Evolutionary conservation across 495 filamentous ascomycete species (phyloP).

Genomic region (Glonium stellatum): DNA sequence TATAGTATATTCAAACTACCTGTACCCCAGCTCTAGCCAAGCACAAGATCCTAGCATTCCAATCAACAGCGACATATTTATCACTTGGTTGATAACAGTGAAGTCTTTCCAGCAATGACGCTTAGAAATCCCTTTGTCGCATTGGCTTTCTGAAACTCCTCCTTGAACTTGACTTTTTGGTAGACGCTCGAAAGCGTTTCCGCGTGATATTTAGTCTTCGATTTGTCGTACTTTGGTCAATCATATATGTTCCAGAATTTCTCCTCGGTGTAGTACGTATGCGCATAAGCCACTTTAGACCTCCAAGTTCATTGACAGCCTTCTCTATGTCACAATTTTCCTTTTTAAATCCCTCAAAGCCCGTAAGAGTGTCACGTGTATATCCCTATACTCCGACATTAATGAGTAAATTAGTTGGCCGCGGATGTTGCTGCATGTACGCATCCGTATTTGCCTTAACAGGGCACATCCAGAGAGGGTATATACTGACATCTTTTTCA

Average conservation of each 20-base stretch:
- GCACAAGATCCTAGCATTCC: neutral
- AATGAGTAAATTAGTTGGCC: constrained; percentile 34
- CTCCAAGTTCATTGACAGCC: constrained; percentile 57
- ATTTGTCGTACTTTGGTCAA: constrained; percentile 40
- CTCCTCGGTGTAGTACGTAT: constrained; percentile 47
- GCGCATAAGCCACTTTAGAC: constrained; percentile 58
- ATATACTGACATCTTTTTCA: constrained; percentile 41
- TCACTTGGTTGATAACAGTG: neutral
- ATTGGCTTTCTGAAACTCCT: neutral
- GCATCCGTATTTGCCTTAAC: constrained; percentile 29
- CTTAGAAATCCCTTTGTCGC: constrained; percentile 7
- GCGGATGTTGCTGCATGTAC: constrained; percentile 9
- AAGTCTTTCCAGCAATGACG: constrained; percentile 1
- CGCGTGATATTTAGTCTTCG: constrained; percentile 48
- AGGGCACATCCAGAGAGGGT: constrained; percentile 55
- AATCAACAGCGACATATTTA: neutral
- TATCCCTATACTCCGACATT: constrained; percentile 51
- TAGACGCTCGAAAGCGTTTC: constrained; percentile 44
- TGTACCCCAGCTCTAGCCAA: neutral
- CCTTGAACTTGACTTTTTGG: constrained; percentile 45
- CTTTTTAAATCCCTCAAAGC: constrained; percentile 38
- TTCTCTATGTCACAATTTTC: constrained; percentile 62
- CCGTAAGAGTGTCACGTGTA: constrained; percentile 22
- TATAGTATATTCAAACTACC: neutral
- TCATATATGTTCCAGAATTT: constrained; percentile 54